Percentiles rank a stretch among this genome's conserved stretches.
These are phyloP conservation scores for Saturnispora mendoncae DNA, from an alignment of 805 yeast genomes.

Conservation along the genomic window DNA sequence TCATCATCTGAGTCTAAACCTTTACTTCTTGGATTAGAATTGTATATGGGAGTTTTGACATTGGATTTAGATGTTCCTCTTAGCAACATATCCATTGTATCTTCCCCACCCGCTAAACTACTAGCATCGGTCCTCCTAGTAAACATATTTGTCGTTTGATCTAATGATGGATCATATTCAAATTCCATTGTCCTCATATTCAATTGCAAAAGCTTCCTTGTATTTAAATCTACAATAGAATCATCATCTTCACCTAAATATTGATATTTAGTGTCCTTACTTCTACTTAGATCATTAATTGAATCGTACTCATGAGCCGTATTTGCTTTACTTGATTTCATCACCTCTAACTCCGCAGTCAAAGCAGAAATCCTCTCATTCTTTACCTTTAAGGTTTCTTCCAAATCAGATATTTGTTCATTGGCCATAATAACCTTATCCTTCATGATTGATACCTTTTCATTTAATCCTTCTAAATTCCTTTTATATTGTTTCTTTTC, in stretches of 20 bases:
- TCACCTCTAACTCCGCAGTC: background rate
- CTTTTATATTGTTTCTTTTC: background rate
- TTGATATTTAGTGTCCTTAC: background rate
- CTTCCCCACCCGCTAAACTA: background rate
- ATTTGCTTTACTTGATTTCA: background rate
- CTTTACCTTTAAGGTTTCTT: background rate
- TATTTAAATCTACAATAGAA: background rate
- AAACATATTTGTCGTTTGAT: background rate
- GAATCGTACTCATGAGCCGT: background rate
- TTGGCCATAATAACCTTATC: background rate
- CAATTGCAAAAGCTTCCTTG: constrained; percentile 5
- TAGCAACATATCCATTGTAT: background rate
- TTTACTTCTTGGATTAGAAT: constrained; percentile 6
- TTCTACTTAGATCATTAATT: background rate
- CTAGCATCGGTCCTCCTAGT: background rate
- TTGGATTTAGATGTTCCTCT: background rate
- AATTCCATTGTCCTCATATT: constrained; percentile 7
- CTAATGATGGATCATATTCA: background rate
- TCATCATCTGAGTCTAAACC: constrained; percentile 7
- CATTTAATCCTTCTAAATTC: background rate
- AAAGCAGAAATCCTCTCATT: background rate
- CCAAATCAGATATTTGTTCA: constrained; percentile 5
- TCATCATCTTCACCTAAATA: background rate
- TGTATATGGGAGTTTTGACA: constrained; percentile 4
- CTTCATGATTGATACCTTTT: background rate